Percentiles rank a stretch among this genome's conserved stretches.
Conservation (phyloP, 2,329 filamentous ascomycete genomes). For the Didymellaceae sp. region DNA sequence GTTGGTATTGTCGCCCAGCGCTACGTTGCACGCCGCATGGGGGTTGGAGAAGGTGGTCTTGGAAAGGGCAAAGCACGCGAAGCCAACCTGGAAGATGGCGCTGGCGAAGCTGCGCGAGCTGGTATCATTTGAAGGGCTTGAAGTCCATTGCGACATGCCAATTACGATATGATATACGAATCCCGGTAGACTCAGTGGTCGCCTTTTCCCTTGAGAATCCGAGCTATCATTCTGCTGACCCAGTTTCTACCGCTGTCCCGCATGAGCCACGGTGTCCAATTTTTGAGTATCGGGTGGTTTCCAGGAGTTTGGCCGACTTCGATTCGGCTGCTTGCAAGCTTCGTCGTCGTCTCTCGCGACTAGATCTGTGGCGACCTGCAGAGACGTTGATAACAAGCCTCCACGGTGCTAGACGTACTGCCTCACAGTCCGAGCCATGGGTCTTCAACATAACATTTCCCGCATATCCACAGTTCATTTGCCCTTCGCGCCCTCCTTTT, state of each 20-base stretch:
- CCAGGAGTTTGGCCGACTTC: too few species aligned
- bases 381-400: neutral
- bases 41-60: constrained; percentile 81
- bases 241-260: too few species aligned
- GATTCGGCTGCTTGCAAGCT: neutral
- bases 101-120: constrained; percentile 67
- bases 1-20: constrained; percentile 90
- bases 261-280: too few species aligned
- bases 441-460: neutral
- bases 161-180: constrained; percentile 5
- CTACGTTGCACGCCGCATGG: constrained; percentile 95
- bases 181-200: neutral
- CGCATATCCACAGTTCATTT: constrained; percentile 1
- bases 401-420: constrained; percentile 5
- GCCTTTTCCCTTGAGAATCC: neutral
- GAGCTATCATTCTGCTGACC: too few species aligned
- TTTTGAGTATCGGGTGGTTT: too few species aligned
- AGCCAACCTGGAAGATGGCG: constrained; percentile 62
- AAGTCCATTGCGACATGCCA: constrained; percentile 6
- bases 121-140: constrained; percentile 39
- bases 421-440: neutral
- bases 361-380: constrained; percentile 11
- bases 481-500: constrained; percentile 29
- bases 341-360: neutral
- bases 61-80: constrained; percentile 64